These are phyloP conservation scores for Candida ficus DNA, from an alignment of 805 yeast species.

Conservation along the genomic window DNA sequence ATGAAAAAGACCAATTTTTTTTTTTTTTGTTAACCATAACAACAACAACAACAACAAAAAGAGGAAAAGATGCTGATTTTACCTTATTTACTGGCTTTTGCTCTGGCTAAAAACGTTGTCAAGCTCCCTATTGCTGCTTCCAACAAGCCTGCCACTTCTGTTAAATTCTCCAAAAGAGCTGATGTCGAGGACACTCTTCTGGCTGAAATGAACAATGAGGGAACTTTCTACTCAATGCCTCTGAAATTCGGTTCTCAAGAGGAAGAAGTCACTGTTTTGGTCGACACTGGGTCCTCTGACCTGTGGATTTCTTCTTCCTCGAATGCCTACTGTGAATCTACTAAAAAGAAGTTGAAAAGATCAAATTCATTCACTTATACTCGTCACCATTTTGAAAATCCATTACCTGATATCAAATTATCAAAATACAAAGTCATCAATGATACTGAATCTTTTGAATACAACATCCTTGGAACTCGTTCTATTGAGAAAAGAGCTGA, in stretches of 20 bases:
- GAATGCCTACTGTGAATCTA: slow-evolving; percentile 26
- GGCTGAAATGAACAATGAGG: slow-evolving; percentile 3
- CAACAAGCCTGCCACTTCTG: background rate
- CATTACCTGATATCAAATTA: background rate
- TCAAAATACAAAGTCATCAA: background rate
- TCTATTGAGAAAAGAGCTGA: background rate
- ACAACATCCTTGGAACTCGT: background rate
- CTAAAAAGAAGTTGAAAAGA: too few relatives aligned
- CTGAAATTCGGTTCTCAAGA: slow-evolving; percentile 11
- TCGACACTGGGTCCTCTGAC: slow-evolving; percentile 33
- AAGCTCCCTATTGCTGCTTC: background rate
- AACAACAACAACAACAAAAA: too few relatives aligned
- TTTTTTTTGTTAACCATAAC: too few relatives aligned
- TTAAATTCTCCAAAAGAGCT: background rate
- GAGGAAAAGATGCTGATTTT: background rate
- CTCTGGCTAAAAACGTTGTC: background rate
- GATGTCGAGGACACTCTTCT: slow-evolving; percentile 2
- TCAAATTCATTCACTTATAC: background rate
- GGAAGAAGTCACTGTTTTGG: slow-evolving; percentile 24
- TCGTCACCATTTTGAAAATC: background rate
- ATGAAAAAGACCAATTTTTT: too few relatives aligned
- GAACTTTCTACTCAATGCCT: slow-evolving; percentile 11
- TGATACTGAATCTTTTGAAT: background rate
- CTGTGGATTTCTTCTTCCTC: slow-evolving; percentile 27
- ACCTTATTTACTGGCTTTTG: background rate